Evolutionary conservation across 148 eudicot species (phyloP), one percentile per base, ranked within the genome.

Genomic region (Persicaria maculosa): DNA sequence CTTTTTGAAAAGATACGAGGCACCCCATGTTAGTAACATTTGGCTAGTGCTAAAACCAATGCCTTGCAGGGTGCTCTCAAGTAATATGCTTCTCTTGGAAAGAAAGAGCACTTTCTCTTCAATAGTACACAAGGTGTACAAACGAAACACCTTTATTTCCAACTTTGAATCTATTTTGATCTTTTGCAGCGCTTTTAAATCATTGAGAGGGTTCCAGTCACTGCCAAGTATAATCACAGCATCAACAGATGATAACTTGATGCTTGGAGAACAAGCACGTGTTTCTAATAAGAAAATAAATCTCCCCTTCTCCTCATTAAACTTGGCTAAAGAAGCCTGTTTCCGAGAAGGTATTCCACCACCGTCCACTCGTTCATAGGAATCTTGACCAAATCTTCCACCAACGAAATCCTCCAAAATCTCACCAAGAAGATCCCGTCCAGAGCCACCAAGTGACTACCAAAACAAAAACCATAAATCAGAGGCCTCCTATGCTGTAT

Each of bases 191-290:
- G 93, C 85, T 83, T 48, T 86, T 76, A 92, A 64, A 75, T 92
- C 96, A 81, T 84, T 85, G 20, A 73, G 76, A 64, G 96, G 97
- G 79, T 87, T 83, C 93, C 90, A 90, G 72, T 90, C 89, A 78
- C 93, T 93, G 76, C 86, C 80, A 67, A 87, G 87, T 74, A 93
- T 46, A 68, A 90, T 80, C 48, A 92, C 86, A 3, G 82, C 74
- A 75, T 90, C 90, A 6, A 93, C 80, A 40, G 77, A 77, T 47
- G 85, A 78, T 70, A 90, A 79, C 75, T 83, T 87, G 71, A 87
- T 79, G 83, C 83, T 83, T 54, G 82, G 81, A 72, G 71, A 50
- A 75, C 97, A 90, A 64, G 96, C 87, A 69, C 88, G 88, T 74
- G 83, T 78, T 75, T 92, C 96, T 67, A 90, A 74, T 83, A 92